These are phyloP conservation scores for Datura wrightii DNA, from an alignment of 257 asterid genomes.

Conservation along the genomic window DNA sequence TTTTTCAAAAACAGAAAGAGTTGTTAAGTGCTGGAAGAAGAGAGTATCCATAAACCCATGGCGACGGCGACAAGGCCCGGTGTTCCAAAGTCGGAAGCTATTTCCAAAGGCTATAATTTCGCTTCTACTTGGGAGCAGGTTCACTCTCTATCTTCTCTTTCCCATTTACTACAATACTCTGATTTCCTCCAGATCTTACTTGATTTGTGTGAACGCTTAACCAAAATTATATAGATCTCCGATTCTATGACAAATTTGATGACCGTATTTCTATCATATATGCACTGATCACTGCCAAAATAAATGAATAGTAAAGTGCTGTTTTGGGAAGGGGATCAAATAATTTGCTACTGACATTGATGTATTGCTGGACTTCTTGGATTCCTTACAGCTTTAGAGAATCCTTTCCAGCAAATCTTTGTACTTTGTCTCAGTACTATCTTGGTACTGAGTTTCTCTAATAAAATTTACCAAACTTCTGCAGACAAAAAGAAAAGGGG, in stretches of 20 bases:
- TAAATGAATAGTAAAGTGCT: not conserved
- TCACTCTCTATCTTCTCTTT: constrained; percentile 8
- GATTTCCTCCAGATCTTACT: not conserved
- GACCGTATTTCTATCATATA: not conserved
- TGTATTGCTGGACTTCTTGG: constrained; percentile 9
- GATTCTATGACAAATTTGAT: constrained; percentile 14
- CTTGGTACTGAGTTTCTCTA: too few relatives aligned
- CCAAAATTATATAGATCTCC: not conserved
- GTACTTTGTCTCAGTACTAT: not conserved
- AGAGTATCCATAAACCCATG: constrained; percentile 39
- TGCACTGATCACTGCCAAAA: not conserved
- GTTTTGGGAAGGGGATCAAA: not conserved
- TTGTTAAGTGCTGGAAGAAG: not conserved
- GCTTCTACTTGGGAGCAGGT: constrained; percentile 99
- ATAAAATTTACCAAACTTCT: too few relatives aligned
- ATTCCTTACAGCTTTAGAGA: not conserved
- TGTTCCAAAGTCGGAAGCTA: constrained; percentile 78
- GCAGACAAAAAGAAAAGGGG: not conserved
- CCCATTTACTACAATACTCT: constrained; percentile 27
- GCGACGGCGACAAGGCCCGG: constrained; percentile 54
- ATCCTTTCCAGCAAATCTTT: not conserved
- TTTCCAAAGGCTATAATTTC: constrained; percentile 90
- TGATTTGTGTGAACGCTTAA: not conserved
- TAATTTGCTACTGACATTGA: not conserved
- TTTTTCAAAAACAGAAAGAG: too few relatives aligned